Evolutionary conservation across 208 protist genomes (phyloP).

Genomic region (Trypanosoma boissoni): DNA sequence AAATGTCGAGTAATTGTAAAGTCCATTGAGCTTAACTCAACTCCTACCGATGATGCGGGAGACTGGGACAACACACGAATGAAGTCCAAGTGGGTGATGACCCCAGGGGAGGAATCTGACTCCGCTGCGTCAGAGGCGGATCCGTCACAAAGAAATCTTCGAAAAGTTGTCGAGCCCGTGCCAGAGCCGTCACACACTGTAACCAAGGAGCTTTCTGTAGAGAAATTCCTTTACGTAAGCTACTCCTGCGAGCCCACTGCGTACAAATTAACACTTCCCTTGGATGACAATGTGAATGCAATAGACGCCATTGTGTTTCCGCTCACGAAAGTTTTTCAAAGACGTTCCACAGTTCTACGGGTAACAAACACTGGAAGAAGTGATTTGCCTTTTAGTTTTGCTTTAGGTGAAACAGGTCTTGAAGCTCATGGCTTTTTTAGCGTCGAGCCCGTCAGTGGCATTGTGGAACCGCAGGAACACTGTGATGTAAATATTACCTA

Average conservation of each 20-base stretch:
- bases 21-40: slow-evolving; percentile 23
- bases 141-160: slow-evolving; percentile 46
- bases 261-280: slow-evolving; percentile 46
- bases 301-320: slow-evolving; percentile 66
- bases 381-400: slow-evolving; percentile 72
- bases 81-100: slow-evolving; percentile 58
- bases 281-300: slow-evolving; percentile 31
- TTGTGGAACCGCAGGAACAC: slow-evolving; percentile 41
- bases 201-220: slow-evolving; percentile 29
- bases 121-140: slow-evolving; percentile 21
- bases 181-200: slow-evolving; percentile 61
- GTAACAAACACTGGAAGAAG: slow-evolving; percentile 89
- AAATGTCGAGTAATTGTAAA: slow-evolving; percentile 27
- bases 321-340: slow-evolving; percentile 94
- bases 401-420: slow-evolving; percentile 17
- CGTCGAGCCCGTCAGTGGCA: slow-evolving; percentile 60
- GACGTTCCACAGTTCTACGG: slow-evolving; percentile 60
- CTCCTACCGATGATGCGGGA: slow-evolving; percentile 22
- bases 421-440: slow-evolving; percentile 42
- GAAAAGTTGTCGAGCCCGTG: slow-evolving; percentile 70
- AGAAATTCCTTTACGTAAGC: slow-evolving; percentile 58
- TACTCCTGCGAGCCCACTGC: slow-evolving; percentile 67
- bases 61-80: slow-evolving; percentile 73
- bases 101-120: slow-evolving; percentile 8
- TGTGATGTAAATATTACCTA: slow-evolving; percentile 81